phyloP scores from a whole-genome alignment of 306 rosid species.

The Carpinus viminea region DNA sequence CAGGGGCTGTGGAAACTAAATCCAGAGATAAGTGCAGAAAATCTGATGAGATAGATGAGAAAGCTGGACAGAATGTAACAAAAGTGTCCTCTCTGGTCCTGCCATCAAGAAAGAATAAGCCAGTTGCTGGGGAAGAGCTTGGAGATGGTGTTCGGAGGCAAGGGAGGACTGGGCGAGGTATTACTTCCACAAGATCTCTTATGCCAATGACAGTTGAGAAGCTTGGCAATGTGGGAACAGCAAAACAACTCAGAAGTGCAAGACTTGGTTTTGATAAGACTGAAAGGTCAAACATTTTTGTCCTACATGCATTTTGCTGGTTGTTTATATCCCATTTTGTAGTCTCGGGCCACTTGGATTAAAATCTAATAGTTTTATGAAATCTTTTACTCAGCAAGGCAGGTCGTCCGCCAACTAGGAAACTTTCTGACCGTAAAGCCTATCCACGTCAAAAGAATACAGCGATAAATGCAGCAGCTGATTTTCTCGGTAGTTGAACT shows the following conservation, averaged over 20 bases:
- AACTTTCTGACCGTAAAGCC: conserved; percentile 90
- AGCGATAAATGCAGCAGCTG: conserved; percentile 63
- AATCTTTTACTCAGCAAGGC: conserved; percentile 74
- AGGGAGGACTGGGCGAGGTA: conserved; percentile 90
- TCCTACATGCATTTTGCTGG: conserved; percentile 23
- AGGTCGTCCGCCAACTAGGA: conserved; percentile 98
- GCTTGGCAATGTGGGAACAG: conserved; percentile 77
- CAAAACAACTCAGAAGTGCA: conserved; percentile 92
- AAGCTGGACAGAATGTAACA: conserved; percentile 65
- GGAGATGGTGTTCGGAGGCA: conserved; percentile 97
- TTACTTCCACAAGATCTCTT: conserved; percentile 62
- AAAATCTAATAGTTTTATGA: conserved; percentile 37
- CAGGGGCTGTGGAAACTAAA: conserved; percentile 76
- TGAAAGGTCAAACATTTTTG: conserved; percentile 63
- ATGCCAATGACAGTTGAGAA: conserved; percentile 74
- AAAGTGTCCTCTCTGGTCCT: conserved; percentile 62
- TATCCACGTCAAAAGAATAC: conserved; percentile 90
- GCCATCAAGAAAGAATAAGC: conserved; percentile 78
- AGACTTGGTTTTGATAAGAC: conserved; percentile 78
- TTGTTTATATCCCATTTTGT: conserved; percentile 13
- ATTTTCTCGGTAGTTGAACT: conserved; percentile 69
- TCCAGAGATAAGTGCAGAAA: conserved; percentile 75
- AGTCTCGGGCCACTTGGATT: conserved; percentile 19
- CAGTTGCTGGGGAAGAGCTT: conserved; percentile 76
- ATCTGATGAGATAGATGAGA: conserved; percentile 74